Percentiles rank a stretch among this genome's conserved stretches.
Conservation (phyloP, 2,329 filamentous ascomycete genomes). For the Trematosphaeria pertusa region DNA sequence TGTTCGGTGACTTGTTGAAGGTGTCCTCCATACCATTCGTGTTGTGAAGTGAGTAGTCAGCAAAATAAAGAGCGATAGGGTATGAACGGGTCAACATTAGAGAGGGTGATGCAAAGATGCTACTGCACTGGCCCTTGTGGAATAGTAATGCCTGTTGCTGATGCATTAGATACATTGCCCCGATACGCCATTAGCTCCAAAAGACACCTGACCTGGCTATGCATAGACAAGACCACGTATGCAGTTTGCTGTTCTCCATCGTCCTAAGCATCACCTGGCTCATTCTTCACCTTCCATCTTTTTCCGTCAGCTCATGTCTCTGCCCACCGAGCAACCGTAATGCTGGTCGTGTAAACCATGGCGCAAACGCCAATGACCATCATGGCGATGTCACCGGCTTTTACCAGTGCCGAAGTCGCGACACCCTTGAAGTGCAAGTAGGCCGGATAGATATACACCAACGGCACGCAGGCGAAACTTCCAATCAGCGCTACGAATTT, state of each 20-base stretch:
- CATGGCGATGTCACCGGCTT: constrained; percentile 66
- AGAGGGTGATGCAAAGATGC: no score
- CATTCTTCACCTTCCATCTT: background rate
- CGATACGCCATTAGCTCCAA: background rate
- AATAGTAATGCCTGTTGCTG: no score
- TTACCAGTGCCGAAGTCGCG: constrained; percentile 63
- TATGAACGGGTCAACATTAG: background rate
- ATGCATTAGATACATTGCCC: background rate
- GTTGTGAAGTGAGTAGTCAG: background rate
- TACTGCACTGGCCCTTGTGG: no score
- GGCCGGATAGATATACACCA: constrained; percentile 80
- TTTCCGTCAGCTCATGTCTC: no score
- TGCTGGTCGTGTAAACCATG: constrained; percentile 74
- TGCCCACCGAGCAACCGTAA: constrained; percentile 60
- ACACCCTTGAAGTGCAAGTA: constrained; percentile 73
- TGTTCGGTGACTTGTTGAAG: no score
- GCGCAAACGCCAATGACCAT: constrained; percentile 71
- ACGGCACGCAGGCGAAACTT: constrained; percentile 74
- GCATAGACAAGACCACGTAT: background rate
- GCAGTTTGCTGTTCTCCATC: background rate
- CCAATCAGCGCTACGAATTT: constrained; percentile 78
- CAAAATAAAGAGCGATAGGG: background rate
- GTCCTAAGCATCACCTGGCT: background rate
- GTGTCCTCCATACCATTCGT: no score
- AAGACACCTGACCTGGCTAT: background rate